These are phyloP conservation scores for Termitomyces sp. DNA, from an alignment of 1,284 basidiomycete genomes.

Conservation along the genomic window DNA sequence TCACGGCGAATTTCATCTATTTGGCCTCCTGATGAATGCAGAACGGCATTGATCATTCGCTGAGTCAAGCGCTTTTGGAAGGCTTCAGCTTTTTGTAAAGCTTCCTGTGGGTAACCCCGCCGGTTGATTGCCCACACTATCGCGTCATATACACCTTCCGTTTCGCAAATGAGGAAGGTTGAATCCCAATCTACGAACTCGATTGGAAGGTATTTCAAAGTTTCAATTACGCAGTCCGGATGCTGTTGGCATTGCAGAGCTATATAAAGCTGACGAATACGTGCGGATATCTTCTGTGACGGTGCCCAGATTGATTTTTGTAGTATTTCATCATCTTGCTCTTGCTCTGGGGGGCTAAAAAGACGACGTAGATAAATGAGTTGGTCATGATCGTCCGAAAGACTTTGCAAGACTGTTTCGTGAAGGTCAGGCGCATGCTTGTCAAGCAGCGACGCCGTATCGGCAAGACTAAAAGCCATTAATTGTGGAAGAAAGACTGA, in stretches of 20 bases:
- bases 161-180: conserved; percentile 63
- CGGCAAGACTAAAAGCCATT: conserved; percentile 54
- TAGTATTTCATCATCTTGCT: conserved; percentile 23
- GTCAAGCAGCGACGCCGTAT: conserved; percentile 76
- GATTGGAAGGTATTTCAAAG: conserved; percentile 55
- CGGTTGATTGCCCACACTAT: conserved; percentile 81
- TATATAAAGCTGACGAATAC: conserved; percentile 63
- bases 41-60: conserved; percentile 37
- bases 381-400: conserved; percentile 49
- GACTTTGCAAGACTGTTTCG: conserved; percentile 43
- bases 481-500: conserved; percentile 59
- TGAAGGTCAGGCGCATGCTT: conserved; percentile 64
- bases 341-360: conserved; percentile 49
- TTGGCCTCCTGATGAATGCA: conserved; percentile 10
- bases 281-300: conserved; percentile 40
- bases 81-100: conserved; percentile 61
- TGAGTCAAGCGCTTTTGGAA: conserved; percentile 57
- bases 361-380: conserved; percentile 80
- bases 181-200: conserved; percentile 57
- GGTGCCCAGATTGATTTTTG: conserved; percentile 22
- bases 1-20: conserved; percentile 26
- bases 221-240: conserved; percentile 60
- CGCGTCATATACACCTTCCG: conserved; percentile 64
- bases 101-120: conserved; percentile 56
- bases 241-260: conserved; percentile 70